Conservation (phyloP, 352 stramenopile species). For the Pythium aquatile region DNA sequence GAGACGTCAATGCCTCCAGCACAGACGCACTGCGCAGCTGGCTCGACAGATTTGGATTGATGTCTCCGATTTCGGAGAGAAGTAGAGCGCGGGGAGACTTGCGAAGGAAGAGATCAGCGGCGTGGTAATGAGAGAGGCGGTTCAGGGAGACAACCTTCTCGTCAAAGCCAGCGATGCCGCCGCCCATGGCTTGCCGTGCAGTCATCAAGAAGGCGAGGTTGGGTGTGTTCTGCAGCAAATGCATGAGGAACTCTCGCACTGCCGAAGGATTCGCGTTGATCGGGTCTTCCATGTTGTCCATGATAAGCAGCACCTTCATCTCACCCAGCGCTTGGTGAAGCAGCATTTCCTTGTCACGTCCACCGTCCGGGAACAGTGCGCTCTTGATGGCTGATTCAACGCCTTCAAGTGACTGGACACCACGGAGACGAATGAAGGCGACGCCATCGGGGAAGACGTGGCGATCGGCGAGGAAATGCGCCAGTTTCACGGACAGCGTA, state of each 20-base stretch:
- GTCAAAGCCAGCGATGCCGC: conserved; percentile 66
- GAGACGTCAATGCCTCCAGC: conserved; percentile 54
- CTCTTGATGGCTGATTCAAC: conserved; percentile 76
- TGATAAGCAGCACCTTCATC: conserved; percentile 59
- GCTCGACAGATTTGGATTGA: conserved; percentile 30
- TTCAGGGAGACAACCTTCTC: conserved; percentile 83
- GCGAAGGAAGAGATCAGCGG: conserved; percentile 74
- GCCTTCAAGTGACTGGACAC: conserved; percentile 67
- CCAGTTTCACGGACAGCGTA: conserved; percentile 67
- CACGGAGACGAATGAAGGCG: conserved; percentile 66
- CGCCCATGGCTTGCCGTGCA: conserved; percentile 66
- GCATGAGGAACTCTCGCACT: conserved; percentile 61
- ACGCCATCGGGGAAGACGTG: conserved; percentile 74
- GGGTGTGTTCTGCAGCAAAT: conserved; percentile 62
- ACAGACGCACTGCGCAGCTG: conserved; percentile 40
- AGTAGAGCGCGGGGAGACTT: conserved; percentile 66
- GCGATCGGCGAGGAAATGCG: conserved; percentile 71
- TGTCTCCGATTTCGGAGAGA: conserved; percentile 65
- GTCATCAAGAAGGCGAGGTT: conserved; percentile 71
- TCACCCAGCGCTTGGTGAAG: conserved; percentile 57
- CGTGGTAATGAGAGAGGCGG: conserved; percentile 66
- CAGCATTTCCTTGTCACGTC: conserved; percentile 60
- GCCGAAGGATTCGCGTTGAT: conserved; percentile 60
- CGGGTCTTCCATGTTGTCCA: conserved; percentile 85
- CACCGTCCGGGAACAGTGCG: conserved; percentile 57